These are phyloP conservation scores for Epichloe uncinata DNA, from an alignment of 2,329 filamentous ascomycete genomes.

Conservation along the genomic window DNA sequence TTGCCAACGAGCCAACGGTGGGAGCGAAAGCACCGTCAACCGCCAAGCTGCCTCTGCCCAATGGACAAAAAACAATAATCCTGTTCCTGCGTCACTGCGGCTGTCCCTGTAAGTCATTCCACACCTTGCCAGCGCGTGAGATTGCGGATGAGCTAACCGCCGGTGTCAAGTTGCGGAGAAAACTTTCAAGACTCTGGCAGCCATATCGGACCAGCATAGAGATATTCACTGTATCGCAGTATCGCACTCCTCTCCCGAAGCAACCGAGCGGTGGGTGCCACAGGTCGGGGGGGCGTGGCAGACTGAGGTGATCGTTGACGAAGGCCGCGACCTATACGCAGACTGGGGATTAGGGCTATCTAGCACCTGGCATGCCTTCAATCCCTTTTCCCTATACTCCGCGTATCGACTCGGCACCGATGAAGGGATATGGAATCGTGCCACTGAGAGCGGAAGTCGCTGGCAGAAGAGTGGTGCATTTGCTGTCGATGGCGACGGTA, in stretches of 20 bases:
- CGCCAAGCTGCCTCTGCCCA: conserved; percentile 36
- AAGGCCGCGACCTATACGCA: conserved; percentile 45
- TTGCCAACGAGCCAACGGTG: conserved; percentile 34
- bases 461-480: conserved; percentile 60
- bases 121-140: background rate
- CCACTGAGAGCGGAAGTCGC: conserved; percentile 50
- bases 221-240: conserved; percentile 46
- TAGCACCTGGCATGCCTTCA: conserved; percentile 48
- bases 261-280: conserved; percentile 45
- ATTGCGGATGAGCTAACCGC: background rate
- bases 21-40: conserved; percentile 43
- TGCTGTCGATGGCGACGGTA: conserved; percentile 26
- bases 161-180: conserved; percentile 49
- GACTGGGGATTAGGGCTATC: conserved; percentile 52
- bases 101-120: conserved; percentile 47
- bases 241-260: conserved; percentile 41
- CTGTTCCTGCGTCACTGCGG: conserved; percentile 62
- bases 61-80: conserved; percentile 44
- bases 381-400: conserved; percentile 42
- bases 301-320: conserved; percentile 46
- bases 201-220: conserved; percentile 35
- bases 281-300: conserved; percentile 42
- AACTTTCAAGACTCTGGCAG: conserved; percentile 41
- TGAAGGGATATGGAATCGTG: conserved; percentile 53
- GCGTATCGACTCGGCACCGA: conserved; percentile 43